Percentiles rank a stretch among this genome's conserved stretches.
These are phyloP conservation scores for Boletus sp. DNA, from an alignment of 768 basidiomycete species.

Conservation along the genomic window DNA sequence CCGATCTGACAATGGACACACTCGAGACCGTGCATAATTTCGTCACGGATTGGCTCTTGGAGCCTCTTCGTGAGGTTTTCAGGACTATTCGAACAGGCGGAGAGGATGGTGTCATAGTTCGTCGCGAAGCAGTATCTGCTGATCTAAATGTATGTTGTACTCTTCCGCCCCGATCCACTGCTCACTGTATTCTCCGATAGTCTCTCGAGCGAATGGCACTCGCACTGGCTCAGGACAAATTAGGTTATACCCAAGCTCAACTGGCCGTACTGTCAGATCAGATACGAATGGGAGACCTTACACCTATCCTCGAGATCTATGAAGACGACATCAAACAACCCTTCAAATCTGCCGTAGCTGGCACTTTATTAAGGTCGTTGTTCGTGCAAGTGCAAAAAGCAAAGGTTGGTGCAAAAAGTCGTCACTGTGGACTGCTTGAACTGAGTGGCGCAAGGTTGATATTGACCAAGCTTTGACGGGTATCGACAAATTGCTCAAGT, in stretches of 20 bases:
- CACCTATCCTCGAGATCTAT: constrained; percentile 81
- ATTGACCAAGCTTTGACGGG: constrained; percentile 86
- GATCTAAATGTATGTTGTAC: constrained; percentile 67
- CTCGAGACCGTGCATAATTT: constrained; percentile 70
- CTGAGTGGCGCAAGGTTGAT: constrained; percentile 60
- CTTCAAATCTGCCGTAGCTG: constrained; percentile 71
- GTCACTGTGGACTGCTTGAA: neutral
- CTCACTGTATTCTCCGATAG: constrained; percentile 37
- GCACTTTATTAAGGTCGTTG: constrained; percentile 76
- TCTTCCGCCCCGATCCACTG: neutral
- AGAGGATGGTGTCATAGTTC: constrained; percentile 71
- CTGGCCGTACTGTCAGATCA: constrained; percentile 62
- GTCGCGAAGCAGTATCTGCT: constrained; percentile 75
- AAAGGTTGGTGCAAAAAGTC: constrained; percentile 50
- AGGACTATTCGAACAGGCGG: constrained; percentile 82
- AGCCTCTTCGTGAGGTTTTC: constrained; percentile 78
- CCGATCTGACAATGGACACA: constrained; percentile 55
- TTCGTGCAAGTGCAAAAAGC: constrained; percentile 96
- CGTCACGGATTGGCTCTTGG: constrained; percentile 77
- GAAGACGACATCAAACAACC: constrained; percentile 92
- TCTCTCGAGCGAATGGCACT: constrained; percentile 92
- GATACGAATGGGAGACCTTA: constrained; percentile 79
- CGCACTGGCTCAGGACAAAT: constrained; percentile 76
- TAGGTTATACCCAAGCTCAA: constrained; percentile 60
- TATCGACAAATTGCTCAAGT: constrained; percentile 90